Evolutionary conservation across 2,329 filamentous ascomycete species (phyloP).

Genomic region (Calonectria montana): DNA sequence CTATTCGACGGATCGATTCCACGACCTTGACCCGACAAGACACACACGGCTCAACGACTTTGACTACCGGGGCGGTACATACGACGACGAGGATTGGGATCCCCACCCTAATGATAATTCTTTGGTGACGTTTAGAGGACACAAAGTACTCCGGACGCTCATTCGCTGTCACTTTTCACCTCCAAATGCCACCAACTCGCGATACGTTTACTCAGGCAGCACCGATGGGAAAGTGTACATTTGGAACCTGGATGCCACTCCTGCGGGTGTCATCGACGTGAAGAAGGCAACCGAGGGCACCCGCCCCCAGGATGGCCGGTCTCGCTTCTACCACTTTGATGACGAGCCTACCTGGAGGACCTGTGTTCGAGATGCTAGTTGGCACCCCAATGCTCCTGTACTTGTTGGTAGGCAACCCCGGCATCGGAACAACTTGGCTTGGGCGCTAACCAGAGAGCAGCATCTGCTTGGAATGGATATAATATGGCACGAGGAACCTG

Average conservation of each 20-base stretch:
- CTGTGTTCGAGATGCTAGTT: slow-evolving; percentile 87
- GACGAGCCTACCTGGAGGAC: slow-evolving; percentile 74
- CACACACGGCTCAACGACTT: slow-evolving; percentile 69
- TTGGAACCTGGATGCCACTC: slow-evolving; percentile 92
- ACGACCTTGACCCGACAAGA: slow-evolving; percentile 64
- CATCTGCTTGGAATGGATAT: slow-evolving; percentile 86
- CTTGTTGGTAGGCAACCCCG: slow-evolving; percentile 68
- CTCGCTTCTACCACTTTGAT: slow-evolving; percentile 68
- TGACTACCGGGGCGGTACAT: slow-evolving; percentile 79
- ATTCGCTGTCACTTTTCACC: slow-evolving; percentile 97
- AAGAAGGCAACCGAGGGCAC: slow-evolving; percentile 74
- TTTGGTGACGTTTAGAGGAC: slow-evolving; percentile 91
- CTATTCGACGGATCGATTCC: slow-evolving; percentile 77
- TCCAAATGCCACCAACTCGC: slow-evolving; percentile 83
- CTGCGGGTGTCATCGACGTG: slow-evolving; percentile 84
- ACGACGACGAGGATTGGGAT: slow-evolving; percentile 71
- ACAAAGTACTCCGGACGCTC: slow-evolving; percentile 87
- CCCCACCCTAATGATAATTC: slow-evolving; percentile 85
- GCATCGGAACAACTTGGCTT: no score
- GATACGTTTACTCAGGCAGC: slow-evolving; percentile 94
- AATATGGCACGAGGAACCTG: slow-evolving; percentile 80
- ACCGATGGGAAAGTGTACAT: slow-evolving; percentile 90
- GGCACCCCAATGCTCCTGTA: slow-evolving; percentile 88
- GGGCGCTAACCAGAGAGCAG: slow-evolving; percentile 54
- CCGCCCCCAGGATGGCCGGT: slow-evolving; percentile 65